A percentile compares a stretch with the other conserved stretches of the same genome.
Evolutionary conservation across 208 protist genomes (phyloP).

Genomic region (Histomonas meleagridis): DNA sequence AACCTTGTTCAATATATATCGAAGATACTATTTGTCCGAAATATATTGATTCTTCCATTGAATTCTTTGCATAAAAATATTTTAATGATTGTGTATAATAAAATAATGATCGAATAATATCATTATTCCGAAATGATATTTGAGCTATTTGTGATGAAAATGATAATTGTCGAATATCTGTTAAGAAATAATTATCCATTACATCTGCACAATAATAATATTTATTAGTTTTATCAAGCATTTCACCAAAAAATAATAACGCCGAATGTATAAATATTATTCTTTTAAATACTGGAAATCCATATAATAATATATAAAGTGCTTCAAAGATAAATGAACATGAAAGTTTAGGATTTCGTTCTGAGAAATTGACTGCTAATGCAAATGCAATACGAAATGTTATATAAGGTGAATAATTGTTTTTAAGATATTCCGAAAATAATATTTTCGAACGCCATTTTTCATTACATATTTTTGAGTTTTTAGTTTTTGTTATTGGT

Average conservation of each 20-base stretch:
- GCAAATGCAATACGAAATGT: neutral
- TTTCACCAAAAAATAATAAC: neutral
- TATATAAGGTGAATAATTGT: neutral
- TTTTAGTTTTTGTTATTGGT: too few species aligned
- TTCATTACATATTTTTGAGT: neutral
- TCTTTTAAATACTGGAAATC: neutral
- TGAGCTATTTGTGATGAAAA: neutral
- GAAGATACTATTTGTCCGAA: neutral
- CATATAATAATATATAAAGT: neutral
- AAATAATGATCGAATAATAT: neutral
- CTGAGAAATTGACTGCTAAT: neutral
- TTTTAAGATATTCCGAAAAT: neutral
- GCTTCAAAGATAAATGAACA: neutral
- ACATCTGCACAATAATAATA: neutral
- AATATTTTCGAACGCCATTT: neutral
- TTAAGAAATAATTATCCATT: conserved; percentile 2
- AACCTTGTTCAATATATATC: neutral
- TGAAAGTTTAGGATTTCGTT: neutral
- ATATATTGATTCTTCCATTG: neutral
- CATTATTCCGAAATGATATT: neutral
- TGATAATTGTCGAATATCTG: neutral
- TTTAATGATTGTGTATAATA: neutral
- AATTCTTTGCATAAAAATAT: neutral
- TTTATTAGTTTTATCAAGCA: neutral
- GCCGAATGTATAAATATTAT: neutral